Evolutionary conservation across 306 rosid species (phyloP).

Genomic region (Trichosanthes truncata): DNA sequence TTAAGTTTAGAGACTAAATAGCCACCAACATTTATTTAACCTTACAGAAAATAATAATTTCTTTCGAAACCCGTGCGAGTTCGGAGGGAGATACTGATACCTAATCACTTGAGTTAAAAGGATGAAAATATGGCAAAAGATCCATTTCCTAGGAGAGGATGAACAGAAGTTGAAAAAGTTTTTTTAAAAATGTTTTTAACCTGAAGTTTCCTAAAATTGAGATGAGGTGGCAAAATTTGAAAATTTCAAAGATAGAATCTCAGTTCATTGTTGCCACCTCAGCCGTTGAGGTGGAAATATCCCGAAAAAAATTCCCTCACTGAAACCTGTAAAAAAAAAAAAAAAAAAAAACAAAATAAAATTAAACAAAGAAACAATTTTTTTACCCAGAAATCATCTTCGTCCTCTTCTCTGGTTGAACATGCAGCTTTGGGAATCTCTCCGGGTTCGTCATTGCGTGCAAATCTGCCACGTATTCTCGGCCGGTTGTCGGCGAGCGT

Average conservation of each 20-base stretch:
- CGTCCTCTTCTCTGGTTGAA: constrained; percentile 56
- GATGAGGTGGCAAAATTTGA: constrained; percentile 4
- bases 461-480: constrained; percentile 92
- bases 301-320: neutral
- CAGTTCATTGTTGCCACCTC: neutral
- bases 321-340: neutral
- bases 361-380: too few species aligned
- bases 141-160: neutral
- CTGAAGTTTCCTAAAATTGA: neutral
- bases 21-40: too few species aligned
- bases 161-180: neutral
- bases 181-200: neutral
- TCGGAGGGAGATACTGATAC: too few species aligned
- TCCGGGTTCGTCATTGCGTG: constrained; percentile 64
- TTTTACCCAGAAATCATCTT: constrained; percentile 68
- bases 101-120: neutral
- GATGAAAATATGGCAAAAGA: neutral
- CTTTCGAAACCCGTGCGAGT: too few species aligned
- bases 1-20: too few species aligned
- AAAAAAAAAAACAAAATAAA: neutral
- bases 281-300: constrained; percentile 5
- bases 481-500: constrained; percentile 94
- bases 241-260: neutral
- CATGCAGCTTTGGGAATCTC: constrained; percentile 51
- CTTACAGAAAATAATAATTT: too few species aligned